Percentiles rank a stretch among this genome's conserved stretches.
These are phyloP conservation scores for Apiospora arundinis DNA, from an alignment of 2,329 filamentous ascomycete genomes.

Conservation along the genomic window DNA sequence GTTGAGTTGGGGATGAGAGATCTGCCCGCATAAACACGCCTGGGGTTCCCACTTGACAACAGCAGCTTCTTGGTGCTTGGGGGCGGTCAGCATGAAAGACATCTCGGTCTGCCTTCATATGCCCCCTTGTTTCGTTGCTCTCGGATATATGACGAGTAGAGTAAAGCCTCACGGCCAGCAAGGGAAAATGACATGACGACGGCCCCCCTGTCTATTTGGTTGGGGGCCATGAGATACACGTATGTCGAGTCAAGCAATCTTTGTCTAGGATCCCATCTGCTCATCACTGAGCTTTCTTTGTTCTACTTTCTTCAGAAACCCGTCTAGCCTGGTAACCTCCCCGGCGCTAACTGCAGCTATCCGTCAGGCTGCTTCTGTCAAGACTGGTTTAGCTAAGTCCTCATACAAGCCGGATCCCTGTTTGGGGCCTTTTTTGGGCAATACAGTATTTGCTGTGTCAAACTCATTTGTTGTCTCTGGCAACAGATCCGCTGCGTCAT, in stretches of 20 bases:
- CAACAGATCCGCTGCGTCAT: conserved; percentile 46
- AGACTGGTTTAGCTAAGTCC: conserved; percentile 39
- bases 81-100: conserved; percentile 40
- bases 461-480: conserved; percentile 47
- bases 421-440: conserved; percentile 43
- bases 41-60: conserved; percentile 34
- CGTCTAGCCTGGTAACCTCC: conserved; percentile 44
- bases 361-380: conserved; percentile 50
- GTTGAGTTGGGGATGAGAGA: neutral
- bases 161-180: conserved; percentile 30
- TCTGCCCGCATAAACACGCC: conserved; percentile 44
- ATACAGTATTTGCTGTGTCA: conserved; percentile 49
- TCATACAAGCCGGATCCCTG: conserved; percentile 49
- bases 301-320: conserved; percentile 48
- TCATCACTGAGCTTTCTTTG: conserved; percentile 50
- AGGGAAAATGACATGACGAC: conserved; percentile 27
- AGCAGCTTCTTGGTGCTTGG: conserved; percentile 34
- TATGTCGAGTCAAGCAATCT: conserved; percentile 62
- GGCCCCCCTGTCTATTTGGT: conserved; percentile 31
- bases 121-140: conserved; percentile 31
- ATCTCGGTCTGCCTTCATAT: conserved; percentile 23
- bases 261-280: conserved; percentile 43
- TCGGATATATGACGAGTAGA: conserved; percentile 31
- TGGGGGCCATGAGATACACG: conserved; percentile 48
- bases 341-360: conserved; percentile 55